Evolutionary conservation across 106 monocot genomes (phyloP), one percentile per base, ranked within the genome.

Genomic region (Apostasia ramifera): DNA sequence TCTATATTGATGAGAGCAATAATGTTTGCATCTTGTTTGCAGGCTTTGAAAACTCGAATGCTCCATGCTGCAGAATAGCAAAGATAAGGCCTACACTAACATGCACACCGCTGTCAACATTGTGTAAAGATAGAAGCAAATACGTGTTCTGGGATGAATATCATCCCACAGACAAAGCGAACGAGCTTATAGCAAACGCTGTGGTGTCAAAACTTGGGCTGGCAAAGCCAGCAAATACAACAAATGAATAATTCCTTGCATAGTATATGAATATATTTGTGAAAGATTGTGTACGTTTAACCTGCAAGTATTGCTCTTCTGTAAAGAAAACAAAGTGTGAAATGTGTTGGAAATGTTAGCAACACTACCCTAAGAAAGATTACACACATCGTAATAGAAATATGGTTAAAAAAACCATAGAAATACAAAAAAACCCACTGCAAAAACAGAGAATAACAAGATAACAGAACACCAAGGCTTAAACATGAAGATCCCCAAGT

Each of bases 71-170:
- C 82, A 63, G 80, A 1, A n/a, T 92, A 40, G 86, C 82, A 3
- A 67, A 61, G 58, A 92, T 95, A 12, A 74, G 92, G 73, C 92
- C 92, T 10, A 79, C 89, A 8, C 66, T 95, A 8, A 95, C 95
- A 1, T 95, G 95, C 55, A 95, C 85, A 11, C 95, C 95, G 3
- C 1, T 92, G 14, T 95, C 95, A 38, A 79, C 78, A 0, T 76
- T 92, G 15, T 95, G 95, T 78, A 77, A 71, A 12, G 95, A 95
- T 60, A 70, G 95, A 57, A 95, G 95, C 84, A 73, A 86, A 68
- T 95, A 82, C 67, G 88, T 95, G 66, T 95, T 95, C 59, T 95
- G 95, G 95, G 95, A 95, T 39, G 95, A 95, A 76, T 95, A 95
- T 58, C 95, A 95, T 66, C 95, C 95, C 2, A 92, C 95, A 0